A percentile compares a stretch with the other conserved stretches of the same genome.
Conservation (phyloP, 306 rosid genomes). For the Prosopis cineraria region DNA sequence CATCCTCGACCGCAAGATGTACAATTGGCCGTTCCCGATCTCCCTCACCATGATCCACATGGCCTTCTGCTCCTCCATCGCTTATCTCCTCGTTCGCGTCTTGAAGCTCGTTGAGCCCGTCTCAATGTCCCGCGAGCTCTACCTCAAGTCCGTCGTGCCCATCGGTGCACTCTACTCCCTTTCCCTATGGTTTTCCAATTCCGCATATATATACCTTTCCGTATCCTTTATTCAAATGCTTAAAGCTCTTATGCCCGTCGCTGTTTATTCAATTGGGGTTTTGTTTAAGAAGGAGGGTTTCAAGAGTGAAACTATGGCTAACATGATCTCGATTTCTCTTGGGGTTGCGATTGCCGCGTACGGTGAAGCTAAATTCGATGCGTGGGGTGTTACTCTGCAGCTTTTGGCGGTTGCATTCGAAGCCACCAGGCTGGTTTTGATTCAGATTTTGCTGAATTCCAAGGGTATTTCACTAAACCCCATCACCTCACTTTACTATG, state of each 20-base stretch:
- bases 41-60: conserved; percentile 98
- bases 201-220: conserved; percentile 85
- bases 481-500: conserved; percentile 90
- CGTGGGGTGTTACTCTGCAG: conserved; percentile 76
- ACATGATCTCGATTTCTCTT: conserved; percentile 85
- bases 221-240: conserved; percentile 98
- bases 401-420: conserved; percentile 85
- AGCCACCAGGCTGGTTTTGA: conserved; percentile 84
- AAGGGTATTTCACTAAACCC: conserved; percentile 89
- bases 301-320: conserved; percentile 70
- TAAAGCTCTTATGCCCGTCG: conserved; percentile 94
- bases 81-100: conserved; percentile 75
- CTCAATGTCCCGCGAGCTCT: conserved; percentile 85
- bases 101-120: conserved; percentile 88
- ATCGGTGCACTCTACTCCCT: conserved; percentile 95
- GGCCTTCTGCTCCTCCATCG: conserved; percentile 91
- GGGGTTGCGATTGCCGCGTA: conserved; percentile 93
- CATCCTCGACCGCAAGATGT: conserved; percentile 90
- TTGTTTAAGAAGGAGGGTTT: conserved; percentile 66
- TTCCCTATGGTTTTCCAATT: conserved; percentile 91
- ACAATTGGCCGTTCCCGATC: conserved; percentile 95
- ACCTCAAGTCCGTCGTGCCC: conserved; percentile 80
- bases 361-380: conserved; percentile 81
- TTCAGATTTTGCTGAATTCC: conserved; percentile 78
- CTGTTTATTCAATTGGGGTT: conserved; percentile 85